Percentiles rank a stretch among this genome's conserved stretches.
phyloP scores from a whole-genome alignment of 1,139 yeast species.

The Pichia sp. region DNA sequence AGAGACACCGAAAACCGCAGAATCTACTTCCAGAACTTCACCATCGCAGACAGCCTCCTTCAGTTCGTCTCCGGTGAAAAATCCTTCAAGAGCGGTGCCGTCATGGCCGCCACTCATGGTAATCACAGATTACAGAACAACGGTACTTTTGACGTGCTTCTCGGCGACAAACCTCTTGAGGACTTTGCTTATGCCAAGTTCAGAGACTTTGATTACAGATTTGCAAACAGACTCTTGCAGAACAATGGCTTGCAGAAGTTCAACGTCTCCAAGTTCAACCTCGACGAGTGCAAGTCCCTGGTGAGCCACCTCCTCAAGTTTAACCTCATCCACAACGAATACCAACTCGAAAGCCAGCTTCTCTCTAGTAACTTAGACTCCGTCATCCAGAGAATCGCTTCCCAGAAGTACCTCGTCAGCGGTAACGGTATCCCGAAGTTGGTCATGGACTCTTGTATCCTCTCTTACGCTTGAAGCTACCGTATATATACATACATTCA shows the following conservation, averaged over 20 bases:
- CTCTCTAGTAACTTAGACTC: slow-evolving; percentile 16
- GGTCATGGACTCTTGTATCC: slow-evolving; percentile 47
- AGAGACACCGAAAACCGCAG: slow-evolving; percentile 53
- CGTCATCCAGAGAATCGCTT: slow-evolving; percentile 35
- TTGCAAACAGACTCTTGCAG: slow-evolving; percentile 43
- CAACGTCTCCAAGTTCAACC: slow-evolving; percentile 49
- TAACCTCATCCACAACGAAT: slow-evolving; percentile 50
- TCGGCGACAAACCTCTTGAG: slow-evolving; percentile 41
- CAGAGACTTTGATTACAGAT: slow-evolving; percentile 49
- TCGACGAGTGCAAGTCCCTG: slow-evolving; percentile 51
- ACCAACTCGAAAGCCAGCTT: slow-evolving; percentile 33
- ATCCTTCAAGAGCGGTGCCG: slow-evolving; percentile 56
- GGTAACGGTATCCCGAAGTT: slow-evolving; percentile 83
- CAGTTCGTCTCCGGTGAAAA: slow-evolving; percentile 53
- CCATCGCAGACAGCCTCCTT: slow-evolving; percentile 59
- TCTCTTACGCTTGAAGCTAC: slow-evolving; percentile 27
- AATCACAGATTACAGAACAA: slow-evolving; percentile 37
- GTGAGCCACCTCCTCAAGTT: slow-evolving; percentile 52
- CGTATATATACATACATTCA: background rate
- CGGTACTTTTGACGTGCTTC: slow-evolving; percentile 58
- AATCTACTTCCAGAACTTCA: slow-evolving; percentile 62
- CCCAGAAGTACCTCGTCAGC: slow-evolving; percentile 56
- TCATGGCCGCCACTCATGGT: slow-evolving; percentile 61
- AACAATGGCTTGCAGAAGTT: slow-evolving; percentile 39
- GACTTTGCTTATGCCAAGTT: slow-evolving; percentile 56